Conservation (phyloP, 2,329 filamentous ascomycete genomes). For the Knoxdaviesia capensis region DNA sequence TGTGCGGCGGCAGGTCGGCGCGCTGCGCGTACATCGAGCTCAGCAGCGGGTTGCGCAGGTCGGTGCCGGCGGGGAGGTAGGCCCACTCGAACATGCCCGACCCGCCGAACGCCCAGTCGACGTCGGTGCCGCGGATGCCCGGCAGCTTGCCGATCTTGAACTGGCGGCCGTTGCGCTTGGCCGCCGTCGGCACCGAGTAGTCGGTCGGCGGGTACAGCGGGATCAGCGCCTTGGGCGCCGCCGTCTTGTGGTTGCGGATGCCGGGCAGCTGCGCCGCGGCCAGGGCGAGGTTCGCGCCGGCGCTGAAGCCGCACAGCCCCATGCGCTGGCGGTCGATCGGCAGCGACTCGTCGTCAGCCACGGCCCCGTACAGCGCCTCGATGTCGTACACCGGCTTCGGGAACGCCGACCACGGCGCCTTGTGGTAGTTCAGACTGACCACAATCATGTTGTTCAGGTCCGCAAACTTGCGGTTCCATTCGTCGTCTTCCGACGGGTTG, state of each 20-base stretch:
- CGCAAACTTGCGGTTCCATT: conserved; percentile 23
- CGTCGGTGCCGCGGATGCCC: conserved; percentile 6
- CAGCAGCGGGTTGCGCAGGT: conserved; percentile 13
- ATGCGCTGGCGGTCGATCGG: conserved; percentile 22
- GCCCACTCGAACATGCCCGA: conserved; percentile 13
- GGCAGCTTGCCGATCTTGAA: conserved; percentile 9
- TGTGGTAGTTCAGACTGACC: conserved; percentile 26
- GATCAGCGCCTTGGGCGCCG: conserved; percentile 14
- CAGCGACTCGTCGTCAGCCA: conserved; percentile 21
- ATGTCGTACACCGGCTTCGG: conserved; percentile 23
- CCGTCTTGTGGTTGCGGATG: conserved; percentile 10
- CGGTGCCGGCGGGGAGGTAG: conserved; percentile 12
- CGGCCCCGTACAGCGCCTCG: conserved; percentile 18
- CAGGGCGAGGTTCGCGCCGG: conserved; percentile 27
- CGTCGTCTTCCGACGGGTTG: conserved; percentile 21
- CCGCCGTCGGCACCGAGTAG: conserved; percentile 10
- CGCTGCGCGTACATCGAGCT: conserved; percentile 13
- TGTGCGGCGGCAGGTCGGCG: conserved; percentile 12
- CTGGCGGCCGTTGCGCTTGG: conserved; percentile 8
- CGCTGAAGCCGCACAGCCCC: conserved; percentile 26
- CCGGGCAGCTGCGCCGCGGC: conserved; percentile 17
- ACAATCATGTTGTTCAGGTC: conserved; percentile 19
- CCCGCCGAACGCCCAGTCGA: conserved; percentile 6
- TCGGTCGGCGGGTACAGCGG: conserved; percentile 21
- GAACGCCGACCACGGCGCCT: conserved; percentile 22